Conservation (phyloP, 306 rosid species). For the Acacia acuminata region DNA sequence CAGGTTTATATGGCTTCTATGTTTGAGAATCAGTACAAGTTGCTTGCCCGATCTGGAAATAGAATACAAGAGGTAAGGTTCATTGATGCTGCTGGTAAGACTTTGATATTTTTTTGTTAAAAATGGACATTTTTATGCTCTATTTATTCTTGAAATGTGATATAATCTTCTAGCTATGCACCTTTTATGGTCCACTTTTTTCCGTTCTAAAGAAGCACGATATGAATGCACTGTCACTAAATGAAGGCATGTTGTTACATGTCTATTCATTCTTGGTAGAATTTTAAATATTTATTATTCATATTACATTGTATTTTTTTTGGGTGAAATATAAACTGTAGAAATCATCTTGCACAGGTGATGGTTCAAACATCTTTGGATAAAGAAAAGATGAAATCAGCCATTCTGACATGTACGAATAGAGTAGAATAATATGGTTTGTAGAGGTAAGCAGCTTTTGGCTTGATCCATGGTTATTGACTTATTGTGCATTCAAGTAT, state of each 20-base stretch:
- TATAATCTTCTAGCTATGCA: background rate
- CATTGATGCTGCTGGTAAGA: background rate
- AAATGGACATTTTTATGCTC: background rate
- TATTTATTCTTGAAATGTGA: background rate
- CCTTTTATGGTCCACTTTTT: background rate
- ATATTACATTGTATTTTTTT: background rate
- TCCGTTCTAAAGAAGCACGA: background rate
- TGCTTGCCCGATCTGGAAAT: constrained; percentile 89
- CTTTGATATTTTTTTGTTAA: background rate
- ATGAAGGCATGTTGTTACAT: constrained; percentile 5
- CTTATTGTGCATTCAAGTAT: constrained; percentile 18
- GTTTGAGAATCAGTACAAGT: constrained; percentile 89
- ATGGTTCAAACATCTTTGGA: constrained; percentile 75
- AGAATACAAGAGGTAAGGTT: constrained; percentile 85
- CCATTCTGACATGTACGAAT: constrained; percentile 64
- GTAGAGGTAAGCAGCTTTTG: constrained; percentile 24
- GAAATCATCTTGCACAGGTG: constrained; percentile 55
- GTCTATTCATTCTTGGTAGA: background rate
- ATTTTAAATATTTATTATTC: background rate
- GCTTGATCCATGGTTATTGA: constrained; percentile 14
- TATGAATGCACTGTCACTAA: background rate
- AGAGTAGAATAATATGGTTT: constrained; percentile 58
- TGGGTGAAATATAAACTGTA: background rate
- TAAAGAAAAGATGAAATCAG: constrained; percentile 76
- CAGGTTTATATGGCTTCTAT: constrained; percentile 96